Evolutionary conservation across 139 green algal species (phyloP).

Genomic region (Coelastrella sp.): DNA sequence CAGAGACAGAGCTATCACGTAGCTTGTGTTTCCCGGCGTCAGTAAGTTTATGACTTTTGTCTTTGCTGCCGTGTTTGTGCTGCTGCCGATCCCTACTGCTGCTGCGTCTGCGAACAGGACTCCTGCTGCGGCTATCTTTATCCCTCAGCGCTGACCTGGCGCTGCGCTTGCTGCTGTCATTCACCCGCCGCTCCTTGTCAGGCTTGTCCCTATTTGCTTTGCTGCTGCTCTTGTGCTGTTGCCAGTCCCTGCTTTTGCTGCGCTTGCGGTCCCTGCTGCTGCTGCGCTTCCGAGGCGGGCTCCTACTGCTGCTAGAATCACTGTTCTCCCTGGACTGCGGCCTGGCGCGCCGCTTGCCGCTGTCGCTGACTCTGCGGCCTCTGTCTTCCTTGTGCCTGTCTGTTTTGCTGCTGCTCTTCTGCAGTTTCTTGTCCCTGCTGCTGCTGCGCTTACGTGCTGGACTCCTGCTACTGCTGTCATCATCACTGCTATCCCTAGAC

Average conservation of each 20-base stretch:
- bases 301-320: conserved; percentile 14
- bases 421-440: conserved; percentile 21
- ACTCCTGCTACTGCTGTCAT: conserved; percentile 11
- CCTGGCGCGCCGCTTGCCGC: no score
- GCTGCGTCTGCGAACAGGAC: background rate
- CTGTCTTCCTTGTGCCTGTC: background rate
- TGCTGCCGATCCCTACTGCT: background rate
- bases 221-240: background rate
- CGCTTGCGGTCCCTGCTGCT: conserved; percentile 24
- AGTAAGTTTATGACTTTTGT: background rate
- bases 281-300: background rate
- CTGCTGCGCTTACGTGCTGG: background rate
- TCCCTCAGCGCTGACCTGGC: background rate
- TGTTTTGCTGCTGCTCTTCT: no score
- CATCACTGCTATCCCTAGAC: background rate
- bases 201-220: background rate
- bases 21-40: background rate
- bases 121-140: background rate
- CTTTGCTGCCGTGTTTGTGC: background rate
- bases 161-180: conserved; percentile 16
- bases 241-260: conserved; percentile 18
- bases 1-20: no score
- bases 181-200: background rate
- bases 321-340: background rate
- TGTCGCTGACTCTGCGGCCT: background rate